These are phyloP conservation scores for Turritis glabra DNA, from an alignment of 345 rosid species.

Conservation along the genomic window DNA sequence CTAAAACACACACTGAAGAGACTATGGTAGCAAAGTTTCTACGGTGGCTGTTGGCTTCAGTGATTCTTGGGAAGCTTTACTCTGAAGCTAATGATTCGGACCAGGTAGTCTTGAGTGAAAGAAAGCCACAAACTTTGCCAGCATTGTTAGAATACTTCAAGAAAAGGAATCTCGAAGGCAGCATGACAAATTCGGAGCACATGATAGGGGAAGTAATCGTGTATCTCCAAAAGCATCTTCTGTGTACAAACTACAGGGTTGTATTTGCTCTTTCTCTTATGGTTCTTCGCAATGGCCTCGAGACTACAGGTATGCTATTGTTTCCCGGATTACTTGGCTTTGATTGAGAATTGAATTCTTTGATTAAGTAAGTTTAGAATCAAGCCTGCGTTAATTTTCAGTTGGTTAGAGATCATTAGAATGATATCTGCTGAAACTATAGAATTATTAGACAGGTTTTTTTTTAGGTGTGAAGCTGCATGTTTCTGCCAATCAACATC, in stretches of 20 bases:
- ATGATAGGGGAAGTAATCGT: constrained; percentile 53
- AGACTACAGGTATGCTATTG: constrained; percentile 44
- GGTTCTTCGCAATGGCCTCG: constrained; percentile 41
- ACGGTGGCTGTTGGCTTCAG: constrained; percentile 83
- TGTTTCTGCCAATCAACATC: constrained; percentile 7
- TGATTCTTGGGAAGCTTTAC: constrained; percentile 63
- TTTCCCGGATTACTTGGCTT: not conserved
- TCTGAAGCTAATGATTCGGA: constrained; percentile 28
- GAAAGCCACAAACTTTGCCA: constrained; percentile 43
- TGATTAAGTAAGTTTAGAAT: not conserved
- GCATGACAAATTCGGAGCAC: constrained; percentile 38
- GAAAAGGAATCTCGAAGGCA: constrained; percentile 36
- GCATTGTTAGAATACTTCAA: constrained; percentile 47
- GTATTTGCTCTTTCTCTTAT: constrained; percentile 65
- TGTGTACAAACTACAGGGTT: constrained; percentile 41
- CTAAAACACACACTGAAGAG: constrained; percentile 39
- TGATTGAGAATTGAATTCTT: not conserved
- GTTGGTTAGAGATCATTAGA: no score
- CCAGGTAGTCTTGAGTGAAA: constrained; percentile 24
- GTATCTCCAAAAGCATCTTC: constrained; percentile 65
- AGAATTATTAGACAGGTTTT: not conserved
- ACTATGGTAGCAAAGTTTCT: constrained; percentile 60
- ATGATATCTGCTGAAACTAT: constrained; percentile 16
- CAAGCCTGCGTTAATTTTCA: no score
- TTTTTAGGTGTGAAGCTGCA: not conserved